These are phyloP conservation scores for Fragosphaeria purpurea DNA, from an alignment of 2,329 filamentous ascomycete genomes.

Conservation along the genomic window DNA sequence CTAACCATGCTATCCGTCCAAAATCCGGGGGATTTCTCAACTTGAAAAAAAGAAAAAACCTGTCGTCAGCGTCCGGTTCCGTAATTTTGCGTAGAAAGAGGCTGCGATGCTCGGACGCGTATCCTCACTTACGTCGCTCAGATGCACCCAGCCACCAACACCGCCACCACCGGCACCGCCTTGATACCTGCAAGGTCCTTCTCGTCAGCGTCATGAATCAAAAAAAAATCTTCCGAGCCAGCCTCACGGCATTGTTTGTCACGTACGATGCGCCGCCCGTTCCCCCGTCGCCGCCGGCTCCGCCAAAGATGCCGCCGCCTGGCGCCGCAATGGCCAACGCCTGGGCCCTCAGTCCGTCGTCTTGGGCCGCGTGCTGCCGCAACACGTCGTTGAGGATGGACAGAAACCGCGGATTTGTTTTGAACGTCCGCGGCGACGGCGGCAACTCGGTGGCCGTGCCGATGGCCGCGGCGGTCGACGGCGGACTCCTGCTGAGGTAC, in stretches of 20 bases:
- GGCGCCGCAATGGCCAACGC: constrained; percentile 51
- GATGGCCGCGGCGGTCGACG: constrained; percentile 43
- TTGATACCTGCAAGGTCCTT: constrained; percentile 25
- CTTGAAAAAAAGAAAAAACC: constrained; percentile 7
- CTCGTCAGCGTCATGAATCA: too few relatives aligned
- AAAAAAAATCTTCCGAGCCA: too few relatives aligned
- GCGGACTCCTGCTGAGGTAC: constrained; percentile 48
- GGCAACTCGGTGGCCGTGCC: constrained; percentile 49
- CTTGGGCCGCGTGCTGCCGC: constrained; percentile 20
- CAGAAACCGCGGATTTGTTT: constrained; percentile 50
- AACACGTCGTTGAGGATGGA: constrained; percentile 22
- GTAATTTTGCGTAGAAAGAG: too few relatives aligned
- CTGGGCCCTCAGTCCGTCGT: constrained; percentile 28
- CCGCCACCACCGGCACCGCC: constrained; percentile 52
- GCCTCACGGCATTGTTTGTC: neutral
- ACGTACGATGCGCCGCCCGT: constrained; percentile 23
- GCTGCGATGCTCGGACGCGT: too few relatives aligned
- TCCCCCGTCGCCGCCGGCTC: constrained; percentile 37
- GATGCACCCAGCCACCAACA: constrained; percentile 52
- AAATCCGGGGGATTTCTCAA: constrained; percentile 54
- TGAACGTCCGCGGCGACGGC: constrained; percentile 50
- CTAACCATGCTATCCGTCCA: constrained; percentile 52
- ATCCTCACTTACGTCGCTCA: constrained; percentile 39
- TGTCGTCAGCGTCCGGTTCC: neutral
- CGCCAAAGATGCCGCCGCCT: constrained; percentile 42